These are phyloP conservation scores for Acanthamoeba culbertsoni DNA, from an alignment of 208 protist species.

Conservation along the genomic window DNA sequence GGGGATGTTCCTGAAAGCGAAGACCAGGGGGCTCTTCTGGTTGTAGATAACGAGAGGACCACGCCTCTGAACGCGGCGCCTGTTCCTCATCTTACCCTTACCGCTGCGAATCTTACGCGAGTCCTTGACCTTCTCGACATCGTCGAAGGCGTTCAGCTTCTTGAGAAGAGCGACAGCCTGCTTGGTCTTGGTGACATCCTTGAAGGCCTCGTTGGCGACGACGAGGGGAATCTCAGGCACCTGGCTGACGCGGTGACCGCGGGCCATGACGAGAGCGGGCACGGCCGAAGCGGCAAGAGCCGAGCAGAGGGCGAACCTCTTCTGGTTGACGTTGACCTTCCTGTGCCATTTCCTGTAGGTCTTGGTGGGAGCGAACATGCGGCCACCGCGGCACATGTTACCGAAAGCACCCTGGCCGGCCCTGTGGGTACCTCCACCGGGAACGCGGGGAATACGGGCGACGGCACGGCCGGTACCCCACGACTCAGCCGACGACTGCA, in stretches of 20 bases:
- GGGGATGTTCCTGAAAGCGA: slow-evolving; percentile 94
- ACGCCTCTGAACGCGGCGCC: slow-evolving; percentile 90
- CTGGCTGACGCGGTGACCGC: slow-evolving; percentile 95
- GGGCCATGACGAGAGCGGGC: slow-evolving; percentile 95
- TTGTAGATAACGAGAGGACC: slow-evolving; percentile 98
- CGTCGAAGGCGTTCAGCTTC: slow-evolving; percentile 90
- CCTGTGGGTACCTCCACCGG: slow-evolving; percentile 96
- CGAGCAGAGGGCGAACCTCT: slow-evolving; percentile 95
- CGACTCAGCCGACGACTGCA: slow-evolving; percentile 96
- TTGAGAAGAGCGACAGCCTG: slow-evolving; percentile 94
- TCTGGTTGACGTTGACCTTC: slow-evolving; percentile 96
- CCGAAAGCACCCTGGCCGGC: slow-evolving; percentile 98
- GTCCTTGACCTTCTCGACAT: slow-evolving; percentile 93
- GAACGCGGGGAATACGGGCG: slow-evolving; percentile 99
- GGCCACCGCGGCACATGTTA: slow-evolving; percentile 99
- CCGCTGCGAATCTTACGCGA: slow-evolving; percentile 91
- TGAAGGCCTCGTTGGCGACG: slow-evolving; percentile 84
- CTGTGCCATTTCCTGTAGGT: slow-evolving; percentile 97
- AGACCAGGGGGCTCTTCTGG: slow-evolving; percentile 82
- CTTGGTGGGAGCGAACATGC: slow-evolving; percentile 98
- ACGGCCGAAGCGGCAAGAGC: slow-evolving; percentile 97
- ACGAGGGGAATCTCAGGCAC: slow-evolving; percentile 96
- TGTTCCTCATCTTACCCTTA: slow-evolving; percentile 96
- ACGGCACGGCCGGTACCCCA: slow-evolving; percentile 99
- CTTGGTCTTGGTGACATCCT: slow-evolving; percentile 92